Conservation (phyloP, 129 eudicot genomes). For the Flaveria trinervia region DNA sequence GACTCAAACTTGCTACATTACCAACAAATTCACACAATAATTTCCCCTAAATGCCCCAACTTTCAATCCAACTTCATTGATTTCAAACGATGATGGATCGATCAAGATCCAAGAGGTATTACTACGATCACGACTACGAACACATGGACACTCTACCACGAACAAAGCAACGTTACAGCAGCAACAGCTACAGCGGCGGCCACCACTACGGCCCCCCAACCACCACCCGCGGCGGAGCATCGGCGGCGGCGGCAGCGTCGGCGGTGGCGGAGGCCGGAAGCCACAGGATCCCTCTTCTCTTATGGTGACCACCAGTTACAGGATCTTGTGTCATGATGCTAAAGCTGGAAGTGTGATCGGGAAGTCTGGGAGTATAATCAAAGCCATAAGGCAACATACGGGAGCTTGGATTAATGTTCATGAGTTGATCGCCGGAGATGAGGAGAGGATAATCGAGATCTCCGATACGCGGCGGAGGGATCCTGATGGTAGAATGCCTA, state of each 20-base stretch:
- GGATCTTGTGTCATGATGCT: conserved; percentile 84
- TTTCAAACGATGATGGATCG: conserved; percentile 58
- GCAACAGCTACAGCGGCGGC: conserved; percentile 34
- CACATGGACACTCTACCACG: conserved; percentile 62
- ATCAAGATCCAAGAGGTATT: conserved; percentile 93
- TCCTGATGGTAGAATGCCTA: conserved; percentile 90
- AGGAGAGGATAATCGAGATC: conserved; percentile 95
- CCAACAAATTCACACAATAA: not conserved
- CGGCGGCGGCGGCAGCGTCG: conserved; percentile 37
- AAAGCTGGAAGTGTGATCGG: conserved; percentile 99
- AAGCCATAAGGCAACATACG: conserved; percentile 89
- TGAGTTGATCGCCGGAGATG: conserved; percentile 81
- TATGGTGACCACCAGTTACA: conserved; percentile 81
- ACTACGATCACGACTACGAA: conserved; percentile 59
- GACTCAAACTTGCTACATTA: conserved; percentile 26
- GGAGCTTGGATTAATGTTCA: conserved; percentile 98
- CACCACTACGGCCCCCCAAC: conserved; percentile 40
- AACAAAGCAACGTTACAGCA: conserved; percentile 61
- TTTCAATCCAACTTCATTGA: not conserved
- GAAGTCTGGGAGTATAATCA: conserved; percentile 94
- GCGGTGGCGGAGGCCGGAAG: conserved; percentile 53
- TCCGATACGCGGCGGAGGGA: conserved; percentile 91
- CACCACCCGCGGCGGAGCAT: conserved; percentile 49
- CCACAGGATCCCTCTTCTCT: conserved; percentile 45
- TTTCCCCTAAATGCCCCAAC: conserved; percentile 22